Evolutionary conservation across 306 rosid species (phyloP).

Genomic region (Castanea mollissima): DNA sequence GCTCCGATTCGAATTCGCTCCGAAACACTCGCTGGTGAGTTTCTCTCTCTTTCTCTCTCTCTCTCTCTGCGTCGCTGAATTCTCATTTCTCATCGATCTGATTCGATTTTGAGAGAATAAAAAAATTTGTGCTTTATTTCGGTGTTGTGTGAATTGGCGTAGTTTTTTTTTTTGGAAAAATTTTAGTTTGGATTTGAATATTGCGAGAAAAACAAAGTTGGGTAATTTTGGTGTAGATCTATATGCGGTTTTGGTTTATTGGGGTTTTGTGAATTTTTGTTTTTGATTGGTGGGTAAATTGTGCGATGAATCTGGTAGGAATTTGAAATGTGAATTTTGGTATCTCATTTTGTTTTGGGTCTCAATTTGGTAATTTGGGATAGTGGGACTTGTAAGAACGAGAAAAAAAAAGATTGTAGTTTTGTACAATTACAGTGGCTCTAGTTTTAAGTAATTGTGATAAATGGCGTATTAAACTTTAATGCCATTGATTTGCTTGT

Average conservation of each 20-base stretch:
- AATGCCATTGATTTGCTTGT: no score
- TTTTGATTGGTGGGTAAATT: neutral
- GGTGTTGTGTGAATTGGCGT: neutral
- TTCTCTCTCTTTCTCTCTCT: neutral
- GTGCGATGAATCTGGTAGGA: neutral
- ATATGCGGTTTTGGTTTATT: constrained; percentile 14
- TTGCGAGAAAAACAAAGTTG: neutral
- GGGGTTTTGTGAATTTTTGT: neutral
- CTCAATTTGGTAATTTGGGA: neutral
- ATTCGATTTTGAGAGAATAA: neutral
- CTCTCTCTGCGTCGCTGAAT: no score
- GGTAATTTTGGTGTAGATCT: constrained; percentile 29
- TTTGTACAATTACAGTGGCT: no score
- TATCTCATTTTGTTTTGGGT: neutral
- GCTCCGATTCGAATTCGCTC: constrained; percentile 32
- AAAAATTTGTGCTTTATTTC: neutral
- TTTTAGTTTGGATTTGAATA: neutral
- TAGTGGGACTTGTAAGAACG: neutral
- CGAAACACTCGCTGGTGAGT: constrained; percentile 38
- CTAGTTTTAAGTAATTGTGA: no score
- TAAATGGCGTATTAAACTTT: no score
- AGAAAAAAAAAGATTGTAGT: neutral
- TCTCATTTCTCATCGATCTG: neutral
- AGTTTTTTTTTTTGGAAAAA: neutral
- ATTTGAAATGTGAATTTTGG: neutral